A percentile compares a stretch with the other conserved stretches of the same genome.
Conservation (phyloP, 192 early-diverging fungal genomes). For the Rhizoclosmatium sp. region DNA sequence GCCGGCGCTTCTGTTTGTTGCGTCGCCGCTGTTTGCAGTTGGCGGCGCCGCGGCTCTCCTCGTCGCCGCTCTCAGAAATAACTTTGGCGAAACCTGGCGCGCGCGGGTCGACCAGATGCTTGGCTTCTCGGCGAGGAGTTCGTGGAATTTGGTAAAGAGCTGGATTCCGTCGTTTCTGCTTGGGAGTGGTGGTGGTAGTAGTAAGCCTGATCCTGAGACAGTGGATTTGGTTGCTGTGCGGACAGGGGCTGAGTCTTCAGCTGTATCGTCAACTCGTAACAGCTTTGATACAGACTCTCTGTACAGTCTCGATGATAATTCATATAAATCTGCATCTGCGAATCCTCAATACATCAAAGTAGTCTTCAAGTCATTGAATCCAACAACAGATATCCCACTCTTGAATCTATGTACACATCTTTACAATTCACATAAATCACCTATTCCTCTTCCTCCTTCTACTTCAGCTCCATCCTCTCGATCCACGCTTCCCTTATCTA, state of each 20-base stretch:
- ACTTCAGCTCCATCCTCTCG: background rate
- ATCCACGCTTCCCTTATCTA: too few relatives aligned
- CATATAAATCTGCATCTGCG: too few relatives aligned
- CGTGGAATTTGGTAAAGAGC: background rate
- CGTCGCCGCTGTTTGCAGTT: slow-evolving; percentile 9
- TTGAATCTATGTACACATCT: slow-evolving; percentile 3
- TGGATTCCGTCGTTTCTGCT: background rate
- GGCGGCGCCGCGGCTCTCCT: background rate
- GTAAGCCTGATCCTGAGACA: too few relatives aligned
- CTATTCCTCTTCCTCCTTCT: background rate
- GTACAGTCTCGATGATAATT: too few relatives aligned
- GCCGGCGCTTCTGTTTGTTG: slow-evolving; percentile 14
- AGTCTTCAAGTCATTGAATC: slow-evolving; percentile 28
- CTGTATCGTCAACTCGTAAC: too few relatives aligned
- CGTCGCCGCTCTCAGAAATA: background rate
- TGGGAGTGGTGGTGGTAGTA: too few relatives aligned
- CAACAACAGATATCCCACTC: slow-evolving; percentile 6
- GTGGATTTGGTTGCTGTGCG: too few relatives aligned
- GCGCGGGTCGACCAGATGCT: background rate
- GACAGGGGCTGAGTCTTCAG: too few relatives aligned
- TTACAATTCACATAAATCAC: background rate
- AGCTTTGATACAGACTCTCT: too few relatives aligned
- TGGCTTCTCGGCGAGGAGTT: background rate
- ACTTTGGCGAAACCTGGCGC: slow-evolving; percentile 10
- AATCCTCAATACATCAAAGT: background rate